Percentiles rank a stretch among this genome's conserved stretches.
These are phyloP conservation scores for Russula virescens DNA, from an alignment of 768 basidiomycete genomes.

Conservation along the genomic window DNA sequence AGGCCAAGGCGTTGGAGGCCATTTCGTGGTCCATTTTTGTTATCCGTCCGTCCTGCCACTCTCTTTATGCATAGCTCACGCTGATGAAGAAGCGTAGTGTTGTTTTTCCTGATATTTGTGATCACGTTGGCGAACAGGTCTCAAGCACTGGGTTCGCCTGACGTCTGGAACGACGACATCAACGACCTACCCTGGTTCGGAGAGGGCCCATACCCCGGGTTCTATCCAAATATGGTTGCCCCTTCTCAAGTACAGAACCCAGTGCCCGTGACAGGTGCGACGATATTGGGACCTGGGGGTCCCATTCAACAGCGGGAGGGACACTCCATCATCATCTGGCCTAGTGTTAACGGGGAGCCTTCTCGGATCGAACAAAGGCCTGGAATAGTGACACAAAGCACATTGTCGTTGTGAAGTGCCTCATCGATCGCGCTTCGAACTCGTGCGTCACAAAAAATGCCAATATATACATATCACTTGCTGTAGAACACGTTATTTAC, in stretches of 20 bases:
- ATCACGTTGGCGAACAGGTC: conserved; percentile 53
- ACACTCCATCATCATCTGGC: conserved; percentile 63
- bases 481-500: conserved; percentile 19
- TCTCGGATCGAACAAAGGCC: conserved; percentile 60
- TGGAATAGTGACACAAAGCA: conserved; percentile 27
- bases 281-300: neutral
- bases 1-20: conserved; percentile 74
- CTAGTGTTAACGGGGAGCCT: conserved; percentile 52
- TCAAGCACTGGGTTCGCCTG: conserved; percentile 45
- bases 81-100: conserved; percentile 30
- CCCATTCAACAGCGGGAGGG: conserved; percentile 47
- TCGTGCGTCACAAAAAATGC: neutral
- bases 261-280: neutral
- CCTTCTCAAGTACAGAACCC: neutral
- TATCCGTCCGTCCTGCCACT: conserved; percentile 34
- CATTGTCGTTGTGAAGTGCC: conserved; percentile 9
- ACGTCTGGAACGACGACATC: conserved; percentile 54
- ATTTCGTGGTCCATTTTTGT: conserved; percentile 73
- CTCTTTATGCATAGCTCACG: conserved; percentile 3
- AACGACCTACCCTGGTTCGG: conserved; percentile 73
- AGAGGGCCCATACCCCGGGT: conserved; percentile 49
- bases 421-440: neutral
- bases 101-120: conserved; percentile 39
- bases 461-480: conserved; percentile 11
- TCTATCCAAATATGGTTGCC: neutral